phyloP scores from a whole-genome alignment of 345 rosid species.

The Odontarrhena argentea region DNA sequence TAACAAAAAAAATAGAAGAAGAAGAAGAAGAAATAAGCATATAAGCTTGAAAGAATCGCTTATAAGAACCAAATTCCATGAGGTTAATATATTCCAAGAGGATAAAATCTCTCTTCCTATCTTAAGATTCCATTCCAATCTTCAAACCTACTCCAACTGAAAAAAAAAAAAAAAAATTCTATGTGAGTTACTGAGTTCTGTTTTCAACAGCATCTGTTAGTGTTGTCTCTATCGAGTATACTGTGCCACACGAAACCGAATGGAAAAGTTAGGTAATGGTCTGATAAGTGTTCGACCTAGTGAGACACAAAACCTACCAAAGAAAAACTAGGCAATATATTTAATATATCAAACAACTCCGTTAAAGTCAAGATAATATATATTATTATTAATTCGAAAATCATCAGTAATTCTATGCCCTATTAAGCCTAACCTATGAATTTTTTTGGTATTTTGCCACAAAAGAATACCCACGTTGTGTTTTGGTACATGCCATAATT shows the following conservation, averaged over 20 bases:
- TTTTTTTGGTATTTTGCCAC: background rate
- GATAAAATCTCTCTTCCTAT: conserved; percentile 40
- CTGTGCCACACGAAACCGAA: conserved; percentile 41
- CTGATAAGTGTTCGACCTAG: conserved; percentile 41
- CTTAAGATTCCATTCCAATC: conserved; percentile 41
- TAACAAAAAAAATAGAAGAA: conserved; percentile 9
- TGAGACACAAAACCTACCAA: conserved; percentile 44
- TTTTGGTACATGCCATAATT: too few relatives aligned
- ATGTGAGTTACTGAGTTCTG: conserved; percentile 14
- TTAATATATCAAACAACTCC: conserved; percentile 30
- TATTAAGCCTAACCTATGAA: conserved; percentile 20
- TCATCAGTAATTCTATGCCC: conserved; percentile 7
- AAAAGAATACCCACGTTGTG: background rate
- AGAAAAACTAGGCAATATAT: conserved; percentile 1
- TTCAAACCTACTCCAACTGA: conserved; percentile 37
- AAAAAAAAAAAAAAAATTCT: conserved; percentile 29
- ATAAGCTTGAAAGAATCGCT: conserved; percentile 28
- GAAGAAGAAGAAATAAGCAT: conserved; percentile 18
- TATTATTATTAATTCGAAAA: conserved; percentile 5
- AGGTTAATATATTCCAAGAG: conserved; percentile 37
- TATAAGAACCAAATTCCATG: conserved; percentile 35
- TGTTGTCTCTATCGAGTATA: conserved; percentile 37
- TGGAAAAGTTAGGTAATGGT: conserved; percentile 42
- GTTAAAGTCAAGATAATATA: conserved; percentile 15
- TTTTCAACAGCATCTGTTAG: conserved; percentile 34